phyloP scores from a whole-genome alignment of 108 stramenopile species.

The Conticribra guillardii region DNA sequence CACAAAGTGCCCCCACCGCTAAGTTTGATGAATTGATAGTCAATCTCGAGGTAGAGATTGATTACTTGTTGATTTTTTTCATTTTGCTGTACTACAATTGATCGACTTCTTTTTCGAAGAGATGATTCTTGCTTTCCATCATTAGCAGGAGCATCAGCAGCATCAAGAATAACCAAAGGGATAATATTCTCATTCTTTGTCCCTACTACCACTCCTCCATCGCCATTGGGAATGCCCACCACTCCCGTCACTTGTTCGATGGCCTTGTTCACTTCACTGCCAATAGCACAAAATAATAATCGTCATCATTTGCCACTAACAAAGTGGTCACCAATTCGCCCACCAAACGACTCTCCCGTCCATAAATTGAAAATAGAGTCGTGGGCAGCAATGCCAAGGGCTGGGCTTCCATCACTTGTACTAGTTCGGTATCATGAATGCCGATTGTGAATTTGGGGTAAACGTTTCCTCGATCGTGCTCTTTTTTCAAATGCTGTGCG shows the following conservation, averaged over 20 bases:
- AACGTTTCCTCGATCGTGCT: too few relatives aligned
- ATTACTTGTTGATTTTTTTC: background rate
- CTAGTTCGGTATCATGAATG: too few relatives aligned
- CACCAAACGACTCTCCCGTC: background rate
- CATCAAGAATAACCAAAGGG: background rate
- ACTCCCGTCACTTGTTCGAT: background rate
- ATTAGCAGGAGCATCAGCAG: too few relatives aligned
- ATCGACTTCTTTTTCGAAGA: too few relatives aligned
- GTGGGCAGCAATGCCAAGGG: background rate
- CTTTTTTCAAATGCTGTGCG: too few relatives aligned
- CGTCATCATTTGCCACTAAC: background rate
- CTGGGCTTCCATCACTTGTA: too few relatives aligned
- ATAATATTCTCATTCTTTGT: background rate
- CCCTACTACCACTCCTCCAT: background rate
- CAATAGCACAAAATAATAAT: background rate
- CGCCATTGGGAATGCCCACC: background rate
- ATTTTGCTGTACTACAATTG: background rate
- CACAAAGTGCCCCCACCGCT: background rate
- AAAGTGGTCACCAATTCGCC: background rate
- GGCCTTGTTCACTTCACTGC: background rate
- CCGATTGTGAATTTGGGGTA: too few relatives aligned
- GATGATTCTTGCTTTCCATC: too few relatives aligned
- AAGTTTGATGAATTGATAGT: background rate
- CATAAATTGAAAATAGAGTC: background rate
- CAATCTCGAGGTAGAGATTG: background rate